Conservation (phyloP, 257 asterid species). For the Verbascum thapsus region DNA sequence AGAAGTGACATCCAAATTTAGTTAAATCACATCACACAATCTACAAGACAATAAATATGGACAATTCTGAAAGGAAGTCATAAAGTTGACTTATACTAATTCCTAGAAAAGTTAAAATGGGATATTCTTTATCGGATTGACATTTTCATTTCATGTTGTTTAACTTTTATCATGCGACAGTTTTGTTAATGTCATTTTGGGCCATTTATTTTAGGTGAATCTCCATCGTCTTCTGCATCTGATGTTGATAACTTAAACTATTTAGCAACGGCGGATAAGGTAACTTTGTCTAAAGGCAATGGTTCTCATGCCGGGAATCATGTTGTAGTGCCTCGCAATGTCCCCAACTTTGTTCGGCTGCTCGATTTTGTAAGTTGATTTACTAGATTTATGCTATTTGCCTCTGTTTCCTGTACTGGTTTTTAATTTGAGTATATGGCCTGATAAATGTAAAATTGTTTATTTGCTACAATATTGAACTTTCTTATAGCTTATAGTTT, state of each 20-base stretch:
- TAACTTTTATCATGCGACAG: slow-evolving; percentile 17
- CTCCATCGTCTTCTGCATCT: slow-evolving; percentile 96
- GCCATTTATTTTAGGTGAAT: slow-evolving; percentile 70
- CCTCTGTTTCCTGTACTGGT: slow-evolving; percentile 20
- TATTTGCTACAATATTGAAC: not conserved
- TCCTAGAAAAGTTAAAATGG: too few relatives aligned
- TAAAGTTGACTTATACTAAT: not conserved
- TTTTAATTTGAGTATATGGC: slow-evolving; percentile 10
- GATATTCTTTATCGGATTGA: not conserved
- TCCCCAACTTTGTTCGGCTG: slow-evolving; percentile 62
- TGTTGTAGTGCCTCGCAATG: slow-evolving; percentile 60
- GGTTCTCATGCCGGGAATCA: slow-evolving; percentile 61
- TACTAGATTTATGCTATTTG: slow-evolving; percentile 11
- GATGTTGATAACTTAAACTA: slow-evolving; percentile 85
- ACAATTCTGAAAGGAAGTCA: not conserved
- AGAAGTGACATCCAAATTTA: too few relatives aligned
- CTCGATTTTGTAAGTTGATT: slow-evolving; percentile 83
- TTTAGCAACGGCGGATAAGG: slow-evolving; percentile 59
- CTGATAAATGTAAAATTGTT: not conserved
- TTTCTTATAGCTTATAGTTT: too few relatives aligned
- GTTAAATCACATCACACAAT: too few relatives aligned
- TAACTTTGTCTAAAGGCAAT: slow-evolving; percentile 57
- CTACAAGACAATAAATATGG: not conserved
- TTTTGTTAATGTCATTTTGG: slow-evolving; percentile 31
- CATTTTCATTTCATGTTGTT: slow-evolving; percentile 16